Base-by-base conservation (phyloP, 345 rosid species). In the Zanthoxylum bungeanum region DNA sequence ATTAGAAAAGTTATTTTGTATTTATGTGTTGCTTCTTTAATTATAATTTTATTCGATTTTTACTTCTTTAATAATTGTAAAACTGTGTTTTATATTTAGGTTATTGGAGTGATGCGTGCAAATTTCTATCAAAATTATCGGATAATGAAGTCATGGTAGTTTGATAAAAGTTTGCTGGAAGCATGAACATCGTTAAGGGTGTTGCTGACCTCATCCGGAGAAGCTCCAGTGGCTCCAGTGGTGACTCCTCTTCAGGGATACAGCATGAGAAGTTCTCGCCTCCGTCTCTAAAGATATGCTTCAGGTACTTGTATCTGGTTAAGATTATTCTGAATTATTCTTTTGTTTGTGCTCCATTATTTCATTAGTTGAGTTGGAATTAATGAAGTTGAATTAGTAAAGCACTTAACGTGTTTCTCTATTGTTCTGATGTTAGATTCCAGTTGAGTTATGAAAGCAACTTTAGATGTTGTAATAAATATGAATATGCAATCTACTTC, bases 181-280 rank as follows among this genome's bases (percentile, higher is more conserved):
- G 73, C 75, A 89, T 89, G 94, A 89, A 89, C 76, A 87, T 89
- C 31, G 91, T 89, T 25, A 89, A 85, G 82, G 91, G 94, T 60
- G 91, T 89, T 60, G 94, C 94, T 25, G 91, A 87, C 77, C 89
- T 89, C 66, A 85, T 89, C 49, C 89, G 94, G 53, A 81, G 91
- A 80, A 76, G 88, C 33, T 82, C 91, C 55, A 64, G 83, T 70
- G 71, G 77, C 67, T 82, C 77, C 65, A 56, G 79, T 64, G 86
- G 78, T 51, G 89, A 85, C 58, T 85, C 88, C 28, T 12, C 74
- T 66, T 59, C 81, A 1, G 85, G 86, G 55, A 64, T 77, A 47
- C 78, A 76, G 2, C 56, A 72, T 22, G 89, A 76, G 70, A 85
- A 82, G 78, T 80, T 85, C 71, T 70, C 82, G 46, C 87, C 86